Evolutionary conservation across 2,329 filamentous ascomycete species (phyloP), one percentile per base, ranked within the genome.

Genomic region (Epichloe festucae): DNA sequence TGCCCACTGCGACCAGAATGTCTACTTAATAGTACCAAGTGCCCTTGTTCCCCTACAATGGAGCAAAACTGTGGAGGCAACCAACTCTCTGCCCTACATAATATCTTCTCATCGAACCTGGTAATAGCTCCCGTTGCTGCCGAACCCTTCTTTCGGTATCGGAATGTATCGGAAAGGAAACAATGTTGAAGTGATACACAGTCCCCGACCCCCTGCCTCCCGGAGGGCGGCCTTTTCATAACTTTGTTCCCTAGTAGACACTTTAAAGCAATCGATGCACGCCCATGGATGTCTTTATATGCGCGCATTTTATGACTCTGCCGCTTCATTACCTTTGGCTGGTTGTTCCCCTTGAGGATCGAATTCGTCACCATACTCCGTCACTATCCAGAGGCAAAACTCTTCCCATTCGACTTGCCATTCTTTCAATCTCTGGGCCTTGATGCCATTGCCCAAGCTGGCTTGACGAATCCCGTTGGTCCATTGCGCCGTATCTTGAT

Each of bases 381-480:
- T 74, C 10, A 95, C 85, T 44, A 97, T 75, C 89, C 89, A 96
- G 50, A 89, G 75, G 63, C 90, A 97, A 64, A 93, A 97, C 62
- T 80, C 77, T 72, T 97, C 91, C 81, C 90, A 97, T 58, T 87
- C 80, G 38, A 80, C 70, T 48, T 79, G 78, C 88, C 90, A 96
- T 65, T 90, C 77, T 64, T 81, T 81, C 66, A 97, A 68, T 55
- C 84, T 75, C 64, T 81, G 64, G 0, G 87, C 87, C 64, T 93
- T 85, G 50, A 85, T 59, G 0, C 87, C 81, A 46, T 73, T 72
- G 2, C 89, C 90, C 55, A 85, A 71, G 43, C 83, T 82, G 1
- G 88, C 90, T 56, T 85, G 81, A 53, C 79, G 83, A 56, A 96
- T 76, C 51, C 82, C 86, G 51, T 78, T 74, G 21, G 75, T 67